Evolutionary conservation across 202 grass and related monocot species (phyloP).

Genomic region (Digitaria exilis): DNA sequence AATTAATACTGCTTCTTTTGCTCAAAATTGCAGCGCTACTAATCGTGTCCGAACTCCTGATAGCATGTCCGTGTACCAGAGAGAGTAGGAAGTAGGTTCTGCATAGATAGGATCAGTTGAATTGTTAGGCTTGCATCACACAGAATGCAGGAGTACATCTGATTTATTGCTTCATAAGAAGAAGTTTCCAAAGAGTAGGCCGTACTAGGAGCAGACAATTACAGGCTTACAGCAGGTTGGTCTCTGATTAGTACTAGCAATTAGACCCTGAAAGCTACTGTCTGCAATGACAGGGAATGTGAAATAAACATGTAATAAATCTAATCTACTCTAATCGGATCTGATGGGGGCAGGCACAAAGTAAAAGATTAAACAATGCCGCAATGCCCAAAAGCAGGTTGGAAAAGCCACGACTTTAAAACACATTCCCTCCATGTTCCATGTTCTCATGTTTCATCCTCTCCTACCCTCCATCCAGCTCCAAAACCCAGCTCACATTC

Average conservation of each 20-base stretch:
- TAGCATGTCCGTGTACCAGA: not conserved
- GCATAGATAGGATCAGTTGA: slow-evolving; percentile 6
- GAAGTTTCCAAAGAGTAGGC: slow-evolving; percentile 52
- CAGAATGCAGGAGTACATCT: not conserved
- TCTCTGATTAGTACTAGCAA: slow-evolving; percentile 34
- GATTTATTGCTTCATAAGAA: slow-evolving; percentile 17
- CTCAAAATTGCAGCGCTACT: not conserved
- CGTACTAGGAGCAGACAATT: not conserved
- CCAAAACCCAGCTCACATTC: slow-evolving; percentile 48
- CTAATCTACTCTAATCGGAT: slow-evolving; percentile 29
- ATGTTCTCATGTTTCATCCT: slow-evolving; percentile 53
- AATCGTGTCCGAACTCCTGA: not conserved
- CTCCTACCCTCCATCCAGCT: slow-evolving; percentile 20
- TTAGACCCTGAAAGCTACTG: slow-evolving; percentile 29
- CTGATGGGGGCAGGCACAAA: slow-evolving; percentile 25
- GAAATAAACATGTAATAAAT: slow-evolving; percentile 37
- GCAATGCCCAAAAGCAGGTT: slow-evolving; percentile 46
- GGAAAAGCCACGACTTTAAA: slow-evolving; percentile 54
- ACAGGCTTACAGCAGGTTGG: slow-evolving; percentile 29
- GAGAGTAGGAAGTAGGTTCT: slow-evolving; percentile 5
- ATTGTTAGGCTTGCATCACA: not conserved
- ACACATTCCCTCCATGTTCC: slow-evolving; percentile 90
- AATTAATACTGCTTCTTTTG: not conserved
- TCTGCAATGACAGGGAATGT: slow-evolving; percentile 48
- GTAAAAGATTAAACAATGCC: slow-evolving; percentile 45